Conservation (phyloP, 129 eudicot species). For the Artemisia annua region DNA sequence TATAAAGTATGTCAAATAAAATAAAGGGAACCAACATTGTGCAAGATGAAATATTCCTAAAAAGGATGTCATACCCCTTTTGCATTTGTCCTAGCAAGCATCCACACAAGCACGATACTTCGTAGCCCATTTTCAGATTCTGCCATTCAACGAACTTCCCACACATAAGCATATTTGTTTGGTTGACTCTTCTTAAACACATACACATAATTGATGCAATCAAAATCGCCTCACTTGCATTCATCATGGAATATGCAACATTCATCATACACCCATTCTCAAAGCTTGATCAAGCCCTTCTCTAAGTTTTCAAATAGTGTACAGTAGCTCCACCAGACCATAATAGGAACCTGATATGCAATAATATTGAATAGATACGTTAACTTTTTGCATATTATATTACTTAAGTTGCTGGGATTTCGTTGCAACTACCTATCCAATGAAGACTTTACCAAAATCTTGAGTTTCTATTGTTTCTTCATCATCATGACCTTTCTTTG, state of each 20-base stretch:
- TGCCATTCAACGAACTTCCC: slow-evolving; percentile 63
- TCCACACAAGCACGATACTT: slow-evolving; percentile 39
- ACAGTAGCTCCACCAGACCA: slow-evolving; percentile 47
- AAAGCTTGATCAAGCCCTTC: slow-evolving; percentile 73
- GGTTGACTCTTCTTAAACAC: slow-evolving; percentile 77
- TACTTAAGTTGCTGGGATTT: neutral
- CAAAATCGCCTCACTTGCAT: slow-evolving; percentile 75
- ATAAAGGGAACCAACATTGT: too few species aligned
- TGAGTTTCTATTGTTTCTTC: too few species aligned
- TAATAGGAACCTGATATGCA: too few species aligned
- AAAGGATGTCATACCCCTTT: too few species aligned
- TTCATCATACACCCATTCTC: slow-evolving; percentile 73
- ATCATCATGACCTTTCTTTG: slow-evolving; percentile 14
- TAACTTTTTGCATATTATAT: neutral
- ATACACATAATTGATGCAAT: slow-evolving; percentile 73
- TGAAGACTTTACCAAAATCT: slow-evolving; percentile 60
- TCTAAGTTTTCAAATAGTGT: slow-evolving; percentile 54
- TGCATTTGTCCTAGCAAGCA: slow-evolving; percentile 50
- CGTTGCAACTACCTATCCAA: slow-evolving; percentile 54
- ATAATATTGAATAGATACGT: too few species aligned
- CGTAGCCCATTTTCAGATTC: slow-evolving; percentile 65
- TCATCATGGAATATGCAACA: slow-evolving; percentile 76
- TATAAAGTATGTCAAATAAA: neutral
- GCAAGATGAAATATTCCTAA: too few species aligned
- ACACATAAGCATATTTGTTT: slow-evolving; percentile 65